Evolutionary conservation across 208 protist genomes (phyloP).

Genomic region (Leishmania lainsoni): DNA sequence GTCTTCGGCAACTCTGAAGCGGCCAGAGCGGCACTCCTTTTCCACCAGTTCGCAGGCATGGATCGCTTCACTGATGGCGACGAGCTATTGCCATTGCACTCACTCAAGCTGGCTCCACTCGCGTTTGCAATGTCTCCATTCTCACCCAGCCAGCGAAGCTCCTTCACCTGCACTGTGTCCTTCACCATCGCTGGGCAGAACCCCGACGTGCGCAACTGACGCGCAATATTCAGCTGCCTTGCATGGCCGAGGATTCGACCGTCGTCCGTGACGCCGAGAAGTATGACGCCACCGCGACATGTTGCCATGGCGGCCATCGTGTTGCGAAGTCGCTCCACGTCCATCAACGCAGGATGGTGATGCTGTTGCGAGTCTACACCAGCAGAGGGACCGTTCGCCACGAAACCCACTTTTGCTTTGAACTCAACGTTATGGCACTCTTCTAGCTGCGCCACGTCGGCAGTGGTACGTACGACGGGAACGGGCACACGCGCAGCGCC

Average conservation of each 20-base stretch:
- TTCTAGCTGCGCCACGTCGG: slow-evolving; percentile 51
- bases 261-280: slow-evolving; percentile 79
- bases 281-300: slow-evolving; percentile 69
- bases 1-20: slow-evolving; percentile 1
- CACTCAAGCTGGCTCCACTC: not conserved
- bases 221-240: slow-evolving; percentile 37
- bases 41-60: slow-evolving; percentile 82
- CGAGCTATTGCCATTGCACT: not conserved
- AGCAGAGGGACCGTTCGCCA: not conserved
- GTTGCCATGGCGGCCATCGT: slow-evolving; percentile 85
- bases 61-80: slow-evolving; percentile 8
- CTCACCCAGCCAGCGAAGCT: slow-evolving; percentile 52
- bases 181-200: slow-evolving; percentile 89
- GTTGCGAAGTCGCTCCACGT: slow-evolving; percentile 76
- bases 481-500: slow-evolving; percentile 28
- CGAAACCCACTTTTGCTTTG: slow-evolving; percentile 45
- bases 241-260: slow-evolving; percentile 64
- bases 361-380: not conserved
- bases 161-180: slow-evolving; percentile 54
- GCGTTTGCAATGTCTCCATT: not conserved
- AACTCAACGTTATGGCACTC: slow-evolving; percentile 82
- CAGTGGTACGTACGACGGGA: slow-evolving; percentile 38
- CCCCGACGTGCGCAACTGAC: slow-evolving; percentile 57
- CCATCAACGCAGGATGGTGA: slow-evolving; percentile 27
- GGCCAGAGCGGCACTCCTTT: slow-evolving; percentile 19